phyloP scores from a whole-genome alignment of 768 basidiomycete genomes.

The Gloeopeniophorella convolvens region DNA sequence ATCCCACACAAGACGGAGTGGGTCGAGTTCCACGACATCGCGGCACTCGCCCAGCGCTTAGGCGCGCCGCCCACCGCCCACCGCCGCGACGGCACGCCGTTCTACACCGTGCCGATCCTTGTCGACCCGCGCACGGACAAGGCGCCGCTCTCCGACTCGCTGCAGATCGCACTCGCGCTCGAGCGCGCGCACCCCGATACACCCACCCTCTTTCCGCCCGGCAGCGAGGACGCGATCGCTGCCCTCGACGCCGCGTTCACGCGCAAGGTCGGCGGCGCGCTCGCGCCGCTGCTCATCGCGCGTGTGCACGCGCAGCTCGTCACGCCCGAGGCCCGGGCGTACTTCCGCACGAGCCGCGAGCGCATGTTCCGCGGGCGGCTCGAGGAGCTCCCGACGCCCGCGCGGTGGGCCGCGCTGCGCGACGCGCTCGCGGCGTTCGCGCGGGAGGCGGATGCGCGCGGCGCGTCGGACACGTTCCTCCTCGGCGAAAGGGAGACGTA shows the following conservation, averaged over 20 bases:
- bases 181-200: slow-evolving; percentile 41
- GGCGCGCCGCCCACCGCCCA: slow-evolving; percentile 32
- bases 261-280: neutral
- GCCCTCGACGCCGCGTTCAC: slow-evolving; percentile 24
- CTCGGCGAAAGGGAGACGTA: slow-evolving; percentile 34
- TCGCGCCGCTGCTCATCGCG: slow-evolving; percentile 10
- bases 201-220: slow-evolving; percentile 32
- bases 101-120: slow-evolving; percentile 44
- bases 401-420: slow-evolving; percentile 35
- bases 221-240: slow-evolving; percentile 15
- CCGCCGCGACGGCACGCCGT: slow-evolving; percentile 28
- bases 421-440: slow-evolving; percentile 27
- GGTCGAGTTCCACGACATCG: slow-evolving; percentile 49
- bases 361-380: slow-evolving; percentile 29
- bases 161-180: slow-evolving; percentile 41
- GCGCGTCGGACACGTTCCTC: slow-evolving; percentile 22
- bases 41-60: slow-evolving; percentile 28
- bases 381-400: slow-evolving; percentile 33
- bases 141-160: slow-evolving; percentile 35
- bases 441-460: slow-evolving; percentile 7
- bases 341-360: slow-evolving; percentile 36
- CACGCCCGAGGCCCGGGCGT: slow-evolving; percentile 30
- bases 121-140: slow-evolving; percentile 35
- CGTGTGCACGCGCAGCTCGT: slow-evolving; percentile 25
- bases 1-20: slow-evolving; percentile 42